Percentiles rank a stretch among this genome's conserved stretches.
Conservation (phyloP, 2,329 filamentous ascomycete species). For the Mariannaea sp. region DNA sequence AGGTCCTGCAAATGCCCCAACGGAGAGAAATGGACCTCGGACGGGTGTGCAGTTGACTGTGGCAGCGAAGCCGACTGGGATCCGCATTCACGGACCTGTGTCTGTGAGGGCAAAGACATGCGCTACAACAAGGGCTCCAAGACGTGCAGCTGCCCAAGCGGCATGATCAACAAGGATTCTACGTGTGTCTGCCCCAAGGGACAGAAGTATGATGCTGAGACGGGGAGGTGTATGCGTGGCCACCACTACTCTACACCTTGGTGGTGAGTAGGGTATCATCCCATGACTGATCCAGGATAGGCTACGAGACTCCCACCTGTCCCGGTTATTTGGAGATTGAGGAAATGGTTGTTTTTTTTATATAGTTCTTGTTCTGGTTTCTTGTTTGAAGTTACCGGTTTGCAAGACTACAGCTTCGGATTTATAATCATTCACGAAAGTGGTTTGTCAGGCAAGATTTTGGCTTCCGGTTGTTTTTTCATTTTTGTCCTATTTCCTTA, state of each 20-base stretch:
- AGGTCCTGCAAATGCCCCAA: constrained; percentile 1
- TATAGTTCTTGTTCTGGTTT: background rate
- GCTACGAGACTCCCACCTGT: too few species aligned
- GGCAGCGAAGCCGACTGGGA: background rate
- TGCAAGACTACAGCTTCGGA: too few species aligned
- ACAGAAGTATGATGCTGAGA: background rate
- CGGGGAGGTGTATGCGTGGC: background rate
- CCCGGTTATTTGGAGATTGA: too few species aligned
- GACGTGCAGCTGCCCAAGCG: background rate
- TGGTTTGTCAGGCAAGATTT: too few species aligned
- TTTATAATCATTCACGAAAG: too few species aligned
- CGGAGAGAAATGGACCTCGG: background rate
- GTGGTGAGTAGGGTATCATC: too few species aligned
- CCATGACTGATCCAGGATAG: too few species aligned
- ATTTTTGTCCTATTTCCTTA: too few species aligned
- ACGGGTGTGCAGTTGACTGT: background rate
- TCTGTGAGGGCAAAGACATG: background rate
- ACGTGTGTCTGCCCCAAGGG: background rate
- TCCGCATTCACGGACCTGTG: background rate
- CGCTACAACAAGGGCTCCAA: background rate
- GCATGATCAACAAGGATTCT: background rate
- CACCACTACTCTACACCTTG: background rate
- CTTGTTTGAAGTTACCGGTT: background rate
- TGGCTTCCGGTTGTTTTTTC: too few species aligned
- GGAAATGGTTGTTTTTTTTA: too few species aligned